Evolutionary conservation across 2,329 filamentous ascomycete genomes (phyloP), one percentile per base, ranked within the genome.

Genomic region (Epicoccum sorghinum): DNA sequence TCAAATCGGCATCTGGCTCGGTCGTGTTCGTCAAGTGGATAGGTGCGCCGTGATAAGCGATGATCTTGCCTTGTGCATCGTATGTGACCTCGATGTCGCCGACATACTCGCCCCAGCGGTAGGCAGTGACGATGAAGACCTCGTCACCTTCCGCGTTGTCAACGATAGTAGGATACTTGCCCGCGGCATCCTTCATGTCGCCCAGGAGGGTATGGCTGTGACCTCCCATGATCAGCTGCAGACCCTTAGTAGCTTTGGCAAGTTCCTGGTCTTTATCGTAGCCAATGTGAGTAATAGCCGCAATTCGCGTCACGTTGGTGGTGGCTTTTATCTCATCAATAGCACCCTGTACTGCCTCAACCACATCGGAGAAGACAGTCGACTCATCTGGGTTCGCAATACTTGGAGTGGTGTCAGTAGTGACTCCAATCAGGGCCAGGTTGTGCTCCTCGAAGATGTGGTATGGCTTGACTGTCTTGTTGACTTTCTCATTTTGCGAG

Each of bases 191-290:
- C n/a, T 78, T 70, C 76, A 86, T 83, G 64, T 83, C 77, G 46
- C 86, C 86, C 1, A 89, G 78, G 0, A 83, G 82, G 0, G 84
- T 87, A 72, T 73, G 67, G 52, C 78, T 82, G 73, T 87, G 85
- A 23, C 83, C 85, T 23, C 85, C 85, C 72, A 89, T 86, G 72
- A 89, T 88, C 39, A 89, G 79, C n/a, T 86, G 82, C n/a, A 89
- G 78, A 8, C 86, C 86, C 10, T 80, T 82, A 0, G 85, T 88
- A 55, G 82, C 75, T 59, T 80, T 73, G 2, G 86, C 86, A 9
- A 89, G 80, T 49, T 82, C 77, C 67, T 85, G 79, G 68, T 89
- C 86, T 45, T 84, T 79, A 0, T 86, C 83, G 66, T 87, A 89
- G 18, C 86, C 86, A 49, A 89, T 86, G 66, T 89, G 86, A 2